Evolutionary conservation across 75 land plant genomes (phyloP).

Genomic region (Chamaecyparis obtusa): DNA sequence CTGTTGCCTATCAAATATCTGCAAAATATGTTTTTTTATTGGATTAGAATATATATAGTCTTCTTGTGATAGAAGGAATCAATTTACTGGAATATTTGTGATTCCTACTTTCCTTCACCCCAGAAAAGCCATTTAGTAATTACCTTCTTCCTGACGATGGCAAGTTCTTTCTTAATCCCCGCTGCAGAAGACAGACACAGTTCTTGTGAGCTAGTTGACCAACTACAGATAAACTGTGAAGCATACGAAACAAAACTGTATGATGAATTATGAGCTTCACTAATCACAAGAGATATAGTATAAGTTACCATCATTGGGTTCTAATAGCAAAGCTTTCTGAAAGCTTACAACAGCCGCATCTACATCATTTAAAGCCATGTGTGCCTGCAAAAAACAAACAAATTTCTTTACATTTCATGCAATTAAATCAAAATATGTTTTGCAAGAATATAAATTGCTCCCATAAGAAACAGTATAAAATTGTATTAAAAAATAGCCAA

Average conservation of each 20-base stretch:
- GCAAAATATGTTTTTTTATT: conserved; percentile 6
- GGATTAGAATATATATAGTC: not conserved
- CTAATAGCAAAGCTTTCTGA: conserved; percentile 73
- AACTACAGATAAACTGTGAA: not conserved
- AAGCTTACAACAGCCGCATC: conserved; percentile 90
- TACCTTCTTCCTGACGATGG: conserved; percentile 84
- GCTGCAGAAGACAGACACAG: conserved; percentile 34
- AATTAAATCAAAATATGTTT: not conserved
- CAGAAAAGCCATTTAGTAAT: not conserved
- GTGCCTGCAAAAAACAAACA: conserved; percentile 50
- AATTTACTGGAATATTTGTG: not conserved
- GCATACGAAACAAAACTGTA: not conserved
- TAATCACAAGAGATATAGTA: not conserved
- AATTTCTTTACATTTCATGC: not conserved
- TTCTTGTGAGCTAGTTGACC: not conserved
- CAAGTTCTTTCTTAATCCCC: conserved; percentile 87
- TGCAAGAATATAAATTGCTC: not conserved
- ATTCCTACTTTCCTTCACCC: not conserved
- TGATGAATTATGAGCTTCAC: not conserved
- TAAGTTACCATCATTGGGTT: conserved; percentile 91
- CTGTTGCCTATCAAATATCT: conserved; percentile 79
- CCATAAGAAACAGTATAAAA: not conserved
- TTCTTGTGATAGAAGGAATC: not conserved
- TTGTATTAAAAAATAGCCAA: not conserved
- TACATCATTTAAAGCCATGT: conserved; percentile 84